Evolutionary conservation across 2,329 filamentous ascomycete species (phyloP).

Genomic region (Phyllosticta citribraziliensis): DNA sequence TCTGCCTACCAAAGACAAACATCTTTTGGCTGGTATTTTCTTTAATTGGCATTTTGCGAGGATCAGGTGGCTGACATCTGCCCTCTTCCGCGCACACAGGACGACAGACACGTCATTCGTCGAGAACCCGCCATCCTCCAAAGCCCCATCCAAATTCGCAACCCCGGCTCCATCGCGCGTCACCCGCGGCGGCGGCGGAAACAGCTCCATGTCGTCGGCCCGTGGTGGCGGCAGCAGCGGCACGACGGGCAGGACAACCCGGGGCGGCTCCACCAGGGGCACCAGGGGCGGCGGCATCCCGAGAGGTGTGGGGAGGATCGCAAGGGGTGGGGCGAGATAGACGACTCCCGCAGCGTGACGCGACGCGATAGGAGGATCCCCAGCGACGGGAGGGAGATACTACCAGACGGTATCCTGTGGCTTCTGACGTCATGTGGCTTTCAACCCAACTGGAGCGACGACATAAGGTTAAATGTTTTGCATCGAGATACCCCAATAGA

Average conservation of each 20-base stretch:
- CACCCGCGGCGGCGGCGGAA: not conserved
- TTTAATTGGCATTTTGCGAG: not conserved
- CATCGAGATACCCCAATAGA: not conserved
- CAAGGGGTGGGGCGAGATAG: conserved; percentile 17
- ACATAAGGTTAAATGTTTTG: not conserved
- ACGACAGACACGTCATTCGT: conserved; percentile 89
- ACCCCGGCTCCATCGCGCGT: conserved; percentile 18
- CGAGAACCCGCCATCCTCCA: conserved; percentile 62
- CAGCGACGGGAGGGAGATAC: too few species aligned
- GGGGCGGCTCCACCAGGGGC: not conserved
- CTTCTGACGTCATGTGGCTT: not conserved
- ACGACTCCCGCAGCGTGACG: not conserved
- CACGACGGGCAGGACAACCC: conserved; percentile 12
- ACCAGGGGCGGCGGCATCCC: conserved; percentile 24
- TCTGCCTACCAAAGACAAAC: not conserved
- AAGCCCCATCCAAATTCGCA: conserved; percentile 33
- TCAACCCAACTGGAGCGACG: not conserved
- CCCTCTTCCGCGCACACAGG: conserved; percentile 36
- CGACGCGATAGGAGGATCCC: too few species aligned
- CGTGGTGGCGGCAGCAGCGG: not conserved
- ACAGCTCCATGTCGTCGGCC: not conserved
- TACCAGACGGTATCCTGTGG: not conserved
- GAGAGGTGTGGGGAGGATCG: conserved; percentile 26
- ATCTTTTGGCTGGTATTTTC: too few species aligned
- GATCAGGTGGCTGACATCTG: not conserved